These are phyloP conservation scores for Verticillium albo-atrum DNA, from an alignment of 2,329 filamentous ascomycete genomes.

Conservation along the genomic window DNA sequence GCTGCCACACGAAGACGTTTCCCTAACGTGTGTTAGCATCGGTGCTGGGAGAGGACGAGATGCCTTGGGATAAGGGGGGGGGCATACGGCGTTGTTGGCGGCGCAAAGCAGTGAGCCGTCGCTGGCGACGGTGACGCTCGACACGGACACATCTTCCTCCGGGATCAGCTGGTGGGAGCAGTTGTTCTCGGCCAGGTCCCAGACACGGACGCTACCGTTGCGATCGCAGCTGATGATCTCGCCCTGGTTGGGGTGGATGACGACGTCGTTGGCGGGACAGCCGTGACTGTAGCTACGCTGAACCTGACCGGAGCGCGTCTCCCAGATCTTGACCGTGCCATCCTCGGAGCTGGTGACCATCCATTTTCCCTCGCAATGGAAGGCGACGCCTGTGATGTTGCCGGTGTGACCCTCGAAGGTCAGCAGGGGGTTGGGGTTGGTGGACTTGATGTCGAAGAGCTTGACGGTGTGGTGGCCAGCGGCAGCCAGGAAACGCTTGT, in stretches of 20 bases:
- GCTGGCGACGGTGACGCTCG: slow-evolving; percentile 92
- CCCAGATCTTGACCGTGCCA: slow-evolving; percentile 96
- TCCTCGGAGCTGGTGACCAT: slow-evolving; percentile 99
- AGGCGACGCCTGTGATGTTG: slow-evolving; percentile 94
- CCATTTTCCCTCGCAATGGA: slow-evolving; percentile 99
- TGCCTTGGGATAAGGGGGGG: neutral
- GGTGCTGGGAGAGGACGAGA: neutral
- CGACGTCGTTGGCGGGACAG: slow-evolving; percentile 89
- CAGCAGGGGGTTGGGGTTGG: slow-evolving; percentile 89
- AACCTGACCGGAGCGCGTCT: slow-evolving; percentile 77
- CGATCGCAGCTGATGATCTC: slow-evolving; percentile 97
- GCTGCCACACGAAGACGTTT: slow-evolving; percentile 95
- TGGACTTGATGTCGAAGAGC: slow-evolving; percentile 97
- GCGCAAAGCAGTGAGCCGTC: slow-evolving; percentile 91
- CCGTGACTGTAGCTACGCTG: slow-evolving; percentile 93
- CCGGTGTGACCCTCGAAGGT: slow-evolving; percentile 94
- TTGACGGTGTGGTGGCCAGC: slow-evolving; percentile 79
- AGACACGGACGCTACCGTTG: slow-evolving; percentile 86
- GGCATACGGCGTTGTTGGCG: slow-evolving; percentile 77
- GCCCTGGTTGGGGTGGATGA: slow-evolving; percentile 98
- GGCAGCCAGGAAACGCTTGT: slow-evolving; percentile 94
- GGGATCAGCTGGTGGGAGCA: slow-evolving; percentile 95
- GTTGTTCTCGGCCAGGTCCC: slow-evolving; percentile 95
- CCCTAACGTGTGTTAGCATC: slow-evolving; percentile 50
- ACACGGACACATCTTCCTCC: slow-evolving; percentile 89